These are phyloP conservation scores for Clonostachys rhizophaga DNA, from an alignment of 2,329 filamentous ascomycete species.

Conservation along the genomic window DNA sequence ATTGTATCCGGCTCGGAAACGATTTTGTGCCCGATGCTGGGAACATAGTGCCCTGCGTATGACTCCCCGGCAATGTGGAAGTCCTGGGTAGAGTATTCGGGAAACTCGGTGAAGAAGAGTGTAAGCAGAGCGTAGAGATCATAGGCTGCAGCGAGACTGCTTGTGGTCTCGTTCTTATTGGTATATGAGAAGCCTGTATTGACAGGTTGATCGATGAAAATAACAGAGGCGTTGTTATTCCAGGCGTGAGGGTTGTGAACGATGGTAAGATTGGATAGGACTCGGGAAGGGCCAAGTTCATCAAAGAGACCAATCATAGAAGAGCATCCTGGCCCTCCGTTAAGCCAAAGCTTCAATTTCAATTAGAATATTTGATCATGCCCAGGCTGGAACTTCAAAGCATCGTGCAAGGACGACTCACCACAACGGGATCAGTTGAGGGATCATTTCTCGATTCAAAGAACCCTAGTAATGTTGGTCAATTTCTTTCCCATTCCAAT, in stretches of 20 bases:
- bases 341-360: constrained; percentile 64
- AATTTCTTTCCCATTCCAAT: constrained; percentile 1
- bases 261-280: constrained; percentile 64
- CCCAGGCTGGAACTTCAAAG: too few relatives aligned
- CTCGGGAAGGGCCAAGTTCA: constrained; percentile 76
- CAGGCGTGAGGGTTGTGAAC: constrained; percentile 87
- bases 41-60: constrained; percentile 93
- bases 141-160: constrained; percentile 63
- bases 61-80: constrained; percentile 98
- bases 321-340: constrained; percentile 94
- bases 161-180: constrained; percentile 71
- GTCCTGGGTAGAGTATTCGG: constrained; percentile 87
- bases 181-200: constrained; percentile 98
- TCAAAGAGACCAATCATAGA: constrained; percentile 96
- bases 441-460: constrained; percentile 98
- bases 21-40: constrained; percentile 76
- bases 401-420: too few relatives aligned
- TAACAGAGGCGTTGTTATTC: constrained; percentile 97
- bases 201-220: constrained; percentile 98
- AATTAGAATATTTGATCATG: too few relatives aligned
- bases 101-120: constrained; percentile 98
- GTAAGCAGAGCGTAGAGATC: constrained; percentile 95
- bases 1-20: constrained; percentile 85
- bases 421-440: constrained; percentile 87
- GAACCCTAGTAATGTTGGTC: constrained; percentile 65